phyloP scores from a whole-genome alignment of 345 rosid genomes.

The Barbarea vulgaris region DNA sequence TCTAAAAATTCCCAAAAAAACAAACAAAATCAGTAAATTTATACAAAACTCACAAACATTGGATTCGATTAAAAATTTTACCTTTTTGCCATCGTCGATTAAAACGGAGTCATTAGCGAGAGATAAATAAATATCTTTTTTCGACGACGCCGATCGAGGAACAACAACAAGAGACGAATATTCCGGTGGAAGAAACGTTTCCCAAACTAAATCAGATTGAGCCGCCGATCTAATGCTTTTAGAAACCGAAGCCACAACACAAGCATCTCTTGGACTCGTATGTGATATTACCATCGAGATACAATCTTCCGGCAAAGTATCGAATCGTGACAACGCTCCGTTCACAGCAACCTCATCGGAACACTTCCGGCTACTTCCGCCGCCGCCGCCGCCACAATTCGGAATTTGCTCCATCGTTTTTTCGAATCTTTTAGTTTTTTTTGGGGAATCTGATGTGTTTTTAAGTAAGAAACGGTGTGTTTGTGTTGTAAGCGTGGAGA shows the following conservation, averaged over 20 bases:
- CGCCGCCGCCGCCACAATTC: background rate
- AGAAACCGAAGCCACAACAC: constrained; percentile 53
- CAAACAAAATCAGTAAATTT: background rate
- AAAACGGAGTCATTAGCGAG: constrained; percentile 47
- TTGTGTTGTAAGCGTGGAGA: constrained; percentile 1
- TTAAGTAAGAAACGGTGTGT: constrained; percentile 14
- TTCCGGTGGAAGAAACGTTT: constrained; percentile 55
- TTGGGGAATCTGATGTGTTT: constrained; percentile 29
- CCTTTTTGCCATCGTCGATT: constrained; percentile 64
- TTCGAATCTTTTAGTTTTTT: background rate
- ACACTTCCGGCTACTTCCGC: background rate
- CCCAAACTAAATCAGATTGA: constrained; percentile 68
- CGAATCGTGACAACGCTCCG: constrained; percentile 23
- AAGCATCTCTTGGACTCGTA: constrained; percentile 54
- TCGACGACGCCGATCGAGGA: constrained; percentile 45
- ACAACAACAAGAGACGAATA: constrained; percentile 24
- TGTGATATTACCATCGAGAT: constrained; percentile 51
- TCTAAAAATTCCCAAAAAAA: constrained; percentile 34
- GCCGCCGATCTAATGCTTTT: constrained; percentile 49
- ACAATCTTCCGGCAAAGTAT: constrained; percentile 51
- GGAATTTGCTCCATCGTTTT: constrained; percentile 27
- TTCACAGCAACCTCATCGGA: background rate
- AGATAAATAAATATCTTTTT: constrained; percentile 51
- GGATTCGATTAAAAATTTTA: constrained; percentile 12
- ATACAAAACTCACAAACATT: background rate